Base-by-base conservation (phyloP, 2,329 filamentous ascomycete species). In the Penicillium psychrosexuale region DNA sequence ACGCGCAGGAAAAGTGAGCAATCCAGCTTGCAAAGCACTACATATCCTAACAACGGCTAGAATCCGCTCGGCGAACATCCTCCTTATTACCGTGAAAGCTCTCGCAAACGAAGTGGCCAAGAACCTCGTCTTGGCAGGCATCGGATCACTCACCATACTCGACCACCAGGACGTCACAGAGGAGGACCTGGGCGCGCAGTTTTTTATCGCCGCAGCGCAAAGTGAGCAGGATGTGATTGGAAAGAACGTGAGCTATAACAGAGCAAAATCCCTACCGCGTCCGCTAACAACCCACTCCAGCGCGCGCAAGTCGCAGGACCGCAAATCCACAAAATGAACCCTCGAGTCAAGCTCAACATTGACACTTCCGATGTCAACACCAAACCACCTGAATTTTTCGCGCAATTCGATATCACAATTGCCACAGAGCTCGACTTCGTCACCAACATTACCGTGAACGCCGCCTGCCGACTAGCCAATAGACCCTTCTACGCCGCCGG, bases 61-160 rank as follows among this genome's bases (percentile, higher is more conserved):
- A 70, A 91, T 99, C 55, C 90, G 93, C 65, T 89, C 84, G 56
- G 91, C 94, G 56, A 91, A 91, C 68, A 88, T 99, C 64, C 86
- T 97, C 43, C 84, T 99, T 59, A 87, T 99, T 63, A 91, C 87
- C 30, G 85, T 96, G 72, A 90, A 89, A 69, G 91, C 89, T 0
- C 83, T 99, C 15, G 91, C 89, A 55, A 95, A 93, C 70, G 94
- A 99, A 76, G 88, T 97, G 51, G 92, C 94, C 60, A 99, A 99
- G 79, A 99, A 97, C 70, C 86, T 99, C 22, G 93, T 97, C 17
- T 84, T 99, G 3, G 92, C 94, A 22, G 94, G 94, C 56, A 89
- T 99, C 66, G 89, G 89, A 54, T 93, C 91, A 31, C 81, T 99
- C 58, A 97, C 93, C 15, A 85, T 99, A 53, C 80, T 94, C 55